Conservation (phyloP, 2,329 filamentous ascomycete species). For the Septoria linicola region DNA sequence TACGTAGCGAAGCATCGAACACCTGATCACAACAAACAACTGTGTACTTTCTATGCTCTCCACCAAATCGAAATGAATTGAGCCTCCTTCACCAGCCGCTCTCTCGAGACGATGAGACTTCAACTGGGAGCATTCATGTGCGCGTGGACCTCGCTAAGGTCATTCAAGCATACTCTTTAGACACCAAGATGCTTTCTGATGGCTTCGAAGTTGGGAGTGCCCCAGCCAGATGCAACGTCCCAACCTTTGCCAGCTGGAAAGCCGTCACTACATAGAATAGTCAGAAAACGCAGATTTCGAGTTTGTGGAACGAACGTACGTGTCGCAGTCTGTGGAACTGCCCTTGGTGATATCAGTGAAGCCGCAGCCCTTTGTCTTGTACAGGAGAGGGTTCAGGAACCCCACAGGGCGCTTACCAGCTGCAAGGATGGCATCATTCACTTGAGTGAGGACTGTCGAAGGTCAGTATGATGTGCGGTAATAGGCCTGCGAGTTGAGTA, state of each 20-base stretch:
- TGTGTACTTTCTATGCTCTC: too few relatives aligned
- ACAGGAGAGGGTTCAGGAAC: constrained; percentile 62
- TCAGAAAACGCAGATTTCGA: neutral
- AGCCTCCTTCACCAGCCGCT: too few relatives aligned
- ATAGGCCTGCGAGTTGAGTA: constrained; percentile 53
- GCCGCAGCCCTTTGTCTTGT: constrained; percentile 47
- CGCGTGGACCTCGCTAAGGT: too few relatives aligned
- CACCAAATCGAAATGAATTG: too few relatives aligned
- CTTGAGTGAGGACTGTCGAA: constrained; percentile 54
- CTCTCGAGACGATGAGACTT: too few relatives aligned
- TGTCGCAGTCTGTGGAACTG: constrained; percentile 39
- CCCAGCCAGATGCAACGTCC: constrained; percentile 30
- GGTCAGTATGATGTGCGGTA: constrained; percentile 51
- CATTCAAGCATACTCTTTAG: neutral
- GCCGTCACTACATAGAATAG: constrained; percentile 9
- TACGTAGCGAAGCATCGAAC: neutral
- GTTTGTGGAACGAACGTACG: neutral
- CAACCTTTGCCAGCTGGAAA: constrained; percentile 29
- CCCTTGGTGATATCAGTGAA: constrained; percentile 53
- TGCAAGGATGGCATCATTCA: constrained; percentile 61
- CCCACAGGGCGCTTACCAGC: constrained; percentile 53
- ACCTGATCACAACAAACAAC: too few relatives aligned
- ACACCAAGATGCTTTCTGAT: constrained; percentile 11
- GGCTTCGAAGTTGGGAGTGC: constrained; percentile 28
- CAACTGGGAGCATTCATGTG: too few relatives aligned